These are phyloP conservation scores for Ambrosia hybrid DNA, from an alignment of 140 eudicot genomes.

Conservation along the genomic window DNA sequence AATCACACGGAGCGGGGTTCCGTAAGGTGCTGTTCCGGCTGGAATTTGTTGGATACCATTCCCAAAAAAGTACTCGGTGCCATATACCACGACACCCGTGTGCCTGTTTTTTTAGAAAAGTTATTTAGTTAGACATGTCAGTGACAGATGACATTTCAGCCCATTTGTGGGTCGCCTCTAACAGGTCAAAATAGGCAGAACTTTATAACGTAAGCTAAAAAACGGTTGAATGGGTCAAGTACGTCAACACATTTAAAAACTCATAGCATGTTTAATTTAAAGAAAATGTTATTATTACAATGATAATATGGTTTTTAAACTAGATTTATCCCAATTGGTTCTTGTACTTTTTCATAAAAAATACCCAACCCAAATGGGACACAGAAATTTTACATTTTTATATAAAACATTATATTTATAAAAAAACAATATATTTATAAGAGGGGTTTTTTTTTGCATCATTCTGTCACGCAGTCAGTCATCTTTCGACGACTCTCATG, in stretches of 20 bases:
- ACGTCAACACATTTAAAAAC: too few species aligned
- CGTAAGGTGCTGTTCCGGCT: slow-evolving; percentile 75
- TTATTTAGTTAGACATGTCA: not conserved
- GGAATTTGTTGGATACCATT: slow-evolving; percentile 76
- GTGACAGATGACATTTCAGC: not conserved
- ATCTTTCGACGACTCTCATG: too few species aligned
- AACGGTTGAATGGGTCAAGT: not conserved
- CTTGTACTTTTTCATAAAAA: not conserved
- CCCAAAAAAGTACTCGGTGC: slow-evolving; percentile 86
- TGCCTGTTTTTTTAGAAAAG: slow-evolving; percentile 53
- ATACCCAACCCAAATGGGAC: not conserved
- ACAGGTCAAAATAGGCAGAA: not conserved
- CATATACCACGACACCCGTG: slow-evolving; percentile 91
- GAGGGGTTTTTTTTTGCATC: too few species aligned
- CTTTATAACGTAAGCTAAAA: not conserved
- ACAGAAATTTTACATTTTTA: not conserved
- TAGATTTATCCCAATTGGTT: too few species aligned
- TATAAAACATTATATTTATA: not conserved
- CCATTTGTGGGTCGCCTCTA: not conserved
- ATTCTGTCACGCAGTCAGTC: too few species aligned
- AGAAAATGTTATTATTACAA: too few species aligned
- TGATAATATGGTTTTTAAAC: too few species aligned
- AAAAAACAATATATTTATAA: too few species aligned
- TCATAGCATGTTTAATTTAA: too few species aligned
- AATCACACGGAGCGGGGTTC: slow-evolving; percentile 71